These are phyloP conservation scores for Gonapodya sp. DNA, from an alignment of 192 early-diverging fungal genomes.

Conservation along the genomic window DNA sequence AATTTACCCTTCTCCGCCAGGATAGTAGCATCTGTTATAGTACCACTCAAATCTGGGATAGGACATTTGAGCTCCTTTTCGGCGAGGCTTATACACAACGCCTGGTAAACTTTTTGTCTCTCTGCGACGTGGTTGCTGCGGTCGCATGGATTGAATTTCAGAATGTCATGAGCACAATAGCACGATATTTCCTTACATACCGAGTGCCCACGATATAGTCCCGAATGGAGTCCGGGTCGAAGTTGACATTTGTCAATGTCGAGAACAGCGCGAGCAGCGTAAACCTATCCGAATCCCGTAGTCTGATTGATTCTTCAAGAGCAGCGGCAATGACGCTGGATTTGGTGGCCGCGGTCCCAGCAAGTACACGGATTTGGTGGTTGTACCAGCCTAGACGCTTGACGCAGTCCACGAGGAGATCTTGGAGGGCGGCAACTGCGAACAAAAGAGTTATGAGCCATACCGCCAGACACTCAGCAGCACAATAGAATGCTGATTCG, in stretches of 20 bases:
- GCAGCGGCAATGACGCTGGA: not conserved
- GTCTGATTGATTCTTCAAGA: not conserved
- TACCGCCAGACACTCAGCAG: not conserved
- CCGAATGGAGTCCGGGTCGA: not conserved
- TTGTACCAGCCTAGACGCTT: constrained; percentile 12
- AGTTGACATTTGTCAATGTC: constrained; percentile 10
- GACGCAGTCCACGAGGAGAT: constrained; percentile 2
- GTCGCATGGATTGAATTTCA: not conserved
- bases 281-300: not conserved
- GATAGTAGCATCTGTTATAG: not conserved
- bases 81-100: not conserved
- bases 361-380: constrained; percentile 6
- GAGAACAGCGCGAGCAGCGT: constrained; percentile 10
- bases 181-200: not conserved
- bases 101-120: not conserved
- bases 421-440: constrained; percentile 6
- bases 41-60: not conserved
- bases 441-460: not conserved
- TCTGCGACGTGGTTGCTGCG: not conserved
- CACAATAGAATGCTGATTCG: not conserved
- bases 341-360: not conserved
- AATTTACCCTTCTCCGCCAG: constrained; percentile 5
- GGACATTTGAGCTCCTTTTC: not conserved
- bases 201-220: not conserved
- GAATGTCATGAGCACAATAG: not conserved